phyloP scores from a whole-genome alignment of 768 basidiomycete genomes.

The Trametes coccinea region DNA sequence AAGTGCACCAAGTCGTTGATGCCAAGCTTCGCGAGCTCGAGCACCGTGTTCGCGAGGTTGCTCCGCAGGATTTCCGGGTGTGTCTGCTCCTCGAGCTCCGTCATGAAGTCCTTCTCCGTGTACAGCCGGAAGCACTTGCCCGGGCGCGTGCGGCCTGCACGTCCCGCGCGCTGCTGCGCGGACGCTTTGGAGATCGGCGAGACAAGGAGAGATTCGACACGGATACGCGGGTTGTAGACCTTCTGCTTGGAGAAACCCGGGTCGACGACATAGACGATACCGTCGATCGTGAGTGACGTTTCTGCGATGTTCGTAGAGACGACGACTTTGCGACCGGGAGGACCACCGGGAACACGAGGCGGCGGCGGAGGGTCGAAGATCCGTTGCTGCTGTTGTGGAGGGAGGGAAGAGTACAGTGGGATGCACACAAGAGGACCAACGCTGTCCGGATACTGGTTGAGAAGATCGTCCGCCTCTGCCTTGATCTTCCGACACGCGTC shows the following conservation, averaged over 20 bases:
- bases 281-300: constrained; percentile 96
- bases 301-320: constrained; percentile 98
- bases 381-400: constrained; percentile 91
- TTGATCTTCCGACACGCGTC: constrained; percentile 94
- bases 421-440: constrained; percentile 90
- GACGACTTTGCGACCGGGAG: constrained; percentile 91
- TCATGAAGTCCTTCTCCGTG: constrained; percentile 96
- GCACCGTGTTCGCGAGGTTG: constrained; percentile 89
- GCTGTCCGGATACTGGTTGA: constrained; percentile 65
- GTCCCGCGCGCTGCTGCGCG: constrained; percentile 93
- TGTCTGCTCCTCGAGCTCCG: constrained; percentile 94
- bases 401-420: constrained; percentile 93
- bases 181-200: constrained; percentile 96
- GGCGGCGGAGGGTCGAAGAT: constrained; percentile 91
- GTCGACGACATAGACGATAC: constrained; percentile 99
- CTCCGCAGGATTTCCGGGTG: constrained; percentile 94
- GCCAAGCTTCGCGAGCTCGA: constrained; percentile 93
- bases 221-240: constrained; percentile 95
- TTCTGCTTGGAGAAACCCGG: constrained; percentile 98
- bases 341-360: constrained; percentile 59
- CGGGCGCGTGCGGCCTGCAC: constrained; percentile 93
- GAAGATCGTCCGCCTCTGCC: constrained; percentile 82
- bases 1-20: constrained; percentile 54
- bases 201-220: constrained; percentile 91
- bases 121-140: constrained; percentile 98